These are phyloP conservation scores for Artemisia annua DNA, from an alignment of 129 eudicot genomes.

Conservation along the genomic window DNA sequence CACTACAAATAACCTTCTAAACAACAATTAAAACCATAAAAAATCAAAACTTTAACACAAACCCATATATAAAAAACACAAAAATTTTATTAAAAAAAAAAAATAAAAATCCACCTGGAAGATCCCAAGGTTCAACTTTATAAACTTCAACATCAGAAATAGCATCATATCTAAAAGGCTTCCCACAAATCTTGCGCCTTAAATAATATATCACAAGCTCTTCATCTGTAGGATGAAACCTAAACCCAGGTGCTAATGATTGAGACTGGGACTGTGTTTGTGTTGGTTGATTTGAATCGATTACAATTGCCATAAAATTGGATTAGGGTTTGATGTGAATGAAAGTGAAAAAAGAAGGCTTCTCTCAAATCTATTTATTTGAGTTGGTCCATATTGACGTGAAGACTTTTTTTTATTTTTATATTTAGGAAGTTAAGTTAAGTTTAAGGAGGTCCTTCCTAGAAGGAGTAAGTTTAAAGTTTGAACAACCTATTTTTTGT, in stretches of 20 bases:
- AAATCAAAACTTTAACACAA: not conserved
- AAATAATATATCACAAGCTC: conserved; percentile 79
- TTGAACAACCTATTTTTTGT: conserved; percentile 36
- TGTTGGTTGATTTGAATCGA: conserved; percentile 46
- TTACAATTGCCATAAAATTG: conserved; percentile 33
- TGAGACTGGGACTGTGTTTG: no score
- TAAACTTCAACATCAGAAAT: conserved; percentile 82
- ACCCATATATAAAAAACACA: not conserved
- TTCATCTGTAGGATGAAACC: conserved; percentile 93
- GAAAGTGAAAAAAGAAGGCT: not conserved
- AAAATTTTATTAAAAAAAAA: no score
- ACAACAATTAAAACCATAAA: not conserved
- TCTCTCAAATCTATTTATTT: not conserved
- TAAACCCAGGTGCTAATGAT: conserved; percentile 75
- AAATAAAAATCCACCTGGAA: no score
- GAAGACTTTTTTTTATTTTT: conserved; percentile 7
- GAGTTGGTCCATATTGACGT: conserved; percentile 32
- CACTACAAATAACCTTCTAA: not conserved
- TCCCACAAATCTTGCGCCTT: conserved; percentile 66
- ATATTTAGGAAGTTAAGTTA: not conserved
- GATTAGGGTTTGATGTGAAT: conserved; percentile 27
- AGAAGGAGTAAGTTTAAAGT: conserved; percentile 1
- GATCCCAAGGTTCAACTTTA: conserved; percentile 94
- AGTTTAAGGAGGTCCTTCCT: not conserved
- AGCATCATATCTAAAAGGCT: conserved; percentile 59